phyloP scores from a whole-genome alignment of 1,284 basidiomycete species.

The Malassezia arunalokei region DNA sequence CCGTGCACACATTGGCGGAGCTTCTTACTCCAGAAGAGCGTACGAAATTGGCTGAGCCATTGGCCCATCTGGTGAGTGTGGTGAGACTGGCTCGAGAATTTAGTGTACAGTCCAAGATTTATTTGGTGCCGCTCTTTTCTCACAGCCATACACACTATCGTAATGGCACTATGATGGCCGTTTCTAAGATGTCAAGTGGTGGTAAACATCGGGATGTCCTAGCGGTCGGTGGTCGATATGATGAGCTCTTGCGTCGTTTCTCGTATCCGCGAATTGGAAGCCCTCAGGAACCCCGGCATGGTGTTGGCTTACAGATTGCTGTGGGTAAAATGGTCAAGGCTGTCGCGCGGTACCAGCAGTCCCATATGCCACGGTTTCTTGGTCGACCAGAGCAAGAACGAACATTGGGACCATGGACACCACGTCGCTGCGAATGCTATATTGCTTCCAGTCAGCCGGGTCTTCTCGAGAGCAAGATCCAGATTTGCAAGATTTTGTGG shows the following conservation, averaged over 20 bases:
- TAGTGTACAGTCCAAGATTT: slow-evolving; percentile 56
- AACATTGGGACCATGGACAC: slow-evolving; percentile 75
- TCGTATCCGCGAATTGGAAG: slow-evolving; percentile 49
- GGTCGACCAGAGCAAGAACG: slow-evolving; percentile 58
- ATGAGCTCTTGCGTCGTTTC: slow-evolving; percentile 58
- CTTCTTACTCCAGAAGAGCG: slow-evolving; percentile 29
- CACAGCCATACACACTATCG: slow-evolving; percentile 55
- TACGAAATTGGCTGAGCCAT: slow-evolving; percentile 38
- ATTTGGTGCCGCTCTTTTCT: slow-evolving; percentile 61
- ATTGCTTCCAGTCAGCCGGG: slow-evolving; percentile 66
- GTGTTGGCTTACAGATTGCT: slow-evolving; percentile 63
- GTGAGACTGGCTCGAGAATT: slow-evolving; percentile 56
- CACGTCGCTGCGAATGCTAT: slow-evolving; percentile 62
- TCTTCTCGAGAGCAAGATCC: slow-evolving; percentile 62
- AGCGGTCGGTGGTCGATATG: slow-evolving; percentile 67
- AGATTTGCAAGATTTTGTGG: slow-evolving; percentile 67
- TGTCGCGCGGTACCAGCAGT: slow-evolving; percentile 56
- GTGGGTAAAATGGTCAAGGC: slow-evolving; percentile 65
- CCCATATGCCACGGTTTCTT: slow-evolving; percentile 58
- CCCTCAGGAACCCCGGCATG: slow-evolving; percentile 51
- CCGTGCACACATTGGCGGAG: slow-evolving; percentile 22
- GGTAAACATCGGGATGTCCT: slow-evolving; percentile 62
- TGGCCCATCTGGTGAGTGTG: slow-evolving; percentile 56
- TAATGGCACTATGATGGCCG: slow-evolving; percentile 63
- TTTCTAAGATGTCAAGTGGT: slow-evolving; percentile 50